Percentiles rank a stretch among this genome's conserved stretches.
Evolutionary conservation across 1,284 basidiomycete species (phyloP).

Genomic region (Ustilago xerochloae): DNA sequence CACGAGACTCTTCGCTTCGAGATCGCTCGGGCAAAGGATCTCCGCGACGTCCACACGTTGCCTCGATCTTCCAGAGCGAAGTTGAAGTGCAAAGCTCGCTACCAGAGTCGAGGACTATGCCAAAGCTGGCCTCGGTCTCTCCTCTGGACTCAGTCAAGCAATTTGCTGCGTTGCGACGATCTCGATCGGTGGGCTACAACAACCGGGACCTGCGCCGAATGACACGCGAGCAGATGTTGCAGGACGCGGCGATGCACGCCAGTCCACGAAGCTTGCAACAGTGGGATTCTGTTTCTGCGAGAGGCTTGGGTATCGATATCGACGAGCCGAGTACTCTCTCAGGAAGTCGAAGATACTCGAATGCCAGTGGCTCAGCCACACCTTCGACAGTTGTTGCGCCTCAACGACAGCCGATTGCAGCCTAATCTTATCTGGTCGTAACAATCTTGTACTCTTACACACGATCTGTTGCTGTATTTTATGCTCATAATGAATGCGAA

Average conservation of each 20-base stretch:
- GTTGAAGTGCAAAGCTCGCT: no score
- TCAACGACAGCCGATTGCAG: slow-evolving; percentile 9
- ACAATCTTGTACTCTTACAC: not conserved
- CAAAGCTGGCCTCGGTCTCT: slow-evolving; percentile 12
- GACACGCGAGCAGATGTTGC: slow-evolving; percentile 21
- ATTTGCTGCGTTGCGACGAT: slow-evolving; percentile 6
- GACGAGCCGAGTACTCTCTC: not conserved
- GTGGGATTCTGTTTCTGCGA: not conserved
- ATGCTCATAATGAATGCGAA: not conserved
- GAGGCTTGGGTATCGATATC: slow-evolving; percentile 19
- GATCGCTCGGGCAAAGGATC: slow-evolving; percentile 2
- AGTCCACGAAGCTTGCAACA: slow-evolving; percentile 5
- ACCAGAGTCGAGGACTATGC: slow-evolving; percentile 14
- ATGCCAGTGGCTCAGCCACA: slow-evolving; percentile 5
- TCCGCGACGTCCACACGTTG: not conserved
- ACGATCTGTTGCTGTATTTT: not conserved
- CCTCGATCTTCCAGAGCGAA: not conserved
- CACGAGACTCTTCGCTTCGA: slow-evolving; percentile 29
- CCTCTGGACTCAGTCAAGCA: slow-evolving; percentile 19
- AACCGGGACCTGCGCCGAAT: slow-evolving; percentile 10
- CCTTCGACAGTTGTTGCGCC: not conserved
- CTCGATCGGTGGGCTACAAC: slow-evolving; percentile 22
- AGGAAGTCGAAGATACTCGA: not conserved
- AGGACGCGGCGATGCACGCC: slow-evolving; percentile 2
- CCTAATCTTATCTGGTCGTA: not conserved